Evolutionary conservation across 768 basidiomycete genomes (phyloP), one percentile per base, ranked within the genome.

Genomic region (Coprinopsis sp.): DNA sequence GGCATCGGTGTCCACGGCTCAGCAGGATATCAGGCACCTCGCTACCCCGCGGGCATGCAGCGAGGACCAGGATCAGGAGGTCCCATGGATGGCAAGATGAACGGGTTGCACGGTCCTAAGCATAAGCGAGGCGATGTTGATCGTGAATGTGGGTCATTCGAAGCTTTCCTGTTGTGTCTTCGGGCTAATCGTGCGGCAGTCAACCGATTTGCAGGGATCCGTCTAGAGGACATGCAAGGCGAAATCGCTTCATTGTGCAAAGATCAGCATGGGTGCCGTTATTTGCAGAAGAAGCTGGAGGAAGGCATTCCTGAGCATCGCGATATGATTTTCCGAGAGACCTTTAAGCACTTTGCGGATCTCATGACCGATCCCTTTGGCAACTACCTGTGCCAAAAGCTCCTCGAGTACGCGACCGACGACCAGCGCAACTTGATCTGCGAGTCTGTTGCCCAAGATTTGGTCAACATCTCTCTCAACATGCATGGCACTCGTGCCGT

Each of bases 401-500:
- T 99, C 29, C 72, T 99, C 55, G 96, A 99, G 67, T 95, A 82
- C 65, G 93, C 92, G 12, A 95, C 92, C 12, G 96, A 99, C 56
- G 96, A 99, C 57, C 96, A 99, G 59, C 83, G 95, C 47, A 94
- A 91, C 60, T 76, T 91, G 27, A 95, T 98, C 47, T 96, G 96
- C 70, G 95, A 98, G 64, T 93, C 91, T 21, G 95, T 99, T 40
- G 91, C 94, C 27, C 89, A 93, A 60, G 96, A 99, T 57, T 78
- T 99, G 40, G 96, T 99, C 58, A 92, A 87, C 62, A 98, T 99
- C 60, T 96, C 93, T 27, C 75, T 99, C 52, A 99, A 99, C 69
- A 99, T 99, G 96, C 96, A 99, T 67, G 96, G 96, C 25, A 99
- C 96, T 25, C 84, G 96, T 51, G 96, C 96, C 22, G 96, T 98